Conservation (phyloP, 495 filamentous ascomycete species). For the Daldinia grandis region DNA sequence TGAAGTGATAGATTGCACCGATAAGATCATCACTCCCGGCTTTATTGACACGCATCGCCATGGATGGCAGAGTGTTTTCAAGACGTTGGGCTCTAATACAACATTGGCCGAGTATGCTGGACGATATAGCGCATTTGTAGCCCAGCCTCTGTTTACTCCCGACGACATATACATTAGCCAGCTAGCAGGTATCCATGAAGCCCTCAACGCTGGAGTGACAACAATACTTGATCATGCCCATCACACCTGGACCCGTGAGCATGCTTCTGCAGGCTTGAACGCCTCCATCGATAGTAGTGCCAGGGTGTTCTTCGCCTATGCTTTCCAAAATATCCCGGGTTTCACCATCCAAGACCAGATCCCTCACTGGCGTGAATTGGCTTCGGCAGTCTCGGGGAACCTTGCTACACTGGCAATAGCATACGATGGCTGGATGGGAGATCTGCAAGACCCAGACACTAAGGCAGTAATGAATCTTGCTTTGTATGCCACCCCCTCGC, state of each 20-base stretch:
- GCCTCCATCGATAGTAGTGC: neutral
- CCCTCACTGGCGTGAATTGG: neutral
- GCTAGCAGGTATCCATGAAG: constrained; percentile 52
- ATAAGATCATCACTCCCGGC: constrained; percentile 58
- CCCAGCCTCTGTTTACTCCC: constrained; percentile 31
- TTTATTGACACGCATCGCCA: constrained; percentile 64
- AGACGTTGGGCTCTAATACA: constrained; percentile 48
- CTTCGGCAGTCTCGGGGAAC: neutral
- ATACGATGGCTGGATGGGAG: neutral
- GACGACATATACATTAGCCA: constrained; percentile 54
- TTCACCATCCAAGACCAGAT: neutral
- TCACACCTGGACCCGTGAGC: constrained; percentile 53
- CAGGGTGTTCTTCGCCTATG: neutral
- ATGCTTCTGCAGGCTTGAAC: constrained; percentile 50
- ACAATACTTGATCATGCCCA: constrained; percentile 41
- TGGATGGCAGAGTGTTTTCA: constrained; percentile 60
- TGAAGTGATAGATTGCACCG: neutral
- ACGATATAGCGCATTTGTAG: constrained; percentile 30
- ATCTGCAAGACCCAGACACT: neutral
- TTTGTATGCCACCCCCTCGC: neutral
- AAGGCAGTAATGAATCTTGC: neutral
- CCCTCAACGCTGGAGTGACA: constrained; percentile 47
- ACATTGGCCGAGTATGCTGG: constrained; percentile 45
- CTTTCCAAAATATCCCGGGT: neutral
- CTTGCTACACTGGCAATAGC: neutral